Base-by-base conservation (phyloP, 73 alveolate genomes). In the Uronychia setigera region DNA sequence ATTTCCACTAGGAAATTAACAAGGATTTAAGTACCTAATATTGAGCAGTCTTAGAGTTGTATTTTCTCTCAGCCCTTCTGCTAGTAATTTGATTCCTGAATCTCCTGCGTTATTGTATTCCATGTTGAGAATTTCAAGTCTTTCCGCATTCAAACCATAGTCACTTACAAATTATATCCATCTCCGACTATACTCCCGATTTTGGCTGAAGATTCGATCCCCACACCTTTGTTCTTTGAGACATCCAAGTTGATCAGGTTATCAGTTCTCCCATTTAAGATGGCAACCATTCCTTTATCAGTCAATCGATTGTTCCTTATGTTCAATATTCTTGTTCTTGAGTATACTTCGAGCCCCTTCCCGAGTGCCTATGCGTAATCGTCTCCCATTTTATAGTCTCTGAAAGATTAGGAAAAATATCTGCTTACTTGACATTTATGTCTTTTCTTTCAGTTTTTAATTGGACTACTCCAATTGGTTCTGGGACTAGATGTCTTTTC, bases 41-140 rank as follows among this genome's bases (percentile, higher is more conserved):
- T 88, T 83, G 29, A 94, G 79, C 34, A 87, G 80, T 0, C 87
- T 82, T 83, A 94, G 77, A 31, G 93, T 92, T 46, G 67, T 59
- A 28, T 88, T 82, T 78, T 92, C 92, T 82, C 80, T 82, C 29
- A 94, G 29, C 33, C 92, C 84, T 80, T 59, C 81, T 76, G 87
- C 78, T 80, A 94, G 60, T 34, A 85, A 74, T 79, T 88, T 83
- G 0, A 88, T 83, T 0, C 91, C 97, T n/a, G 30, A 34, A 81
- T 95, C 98, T 58, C 96, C 97, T 58, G 90, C 59, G 46, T 94
- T 87, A 80, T 90, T 95, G 74, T 88, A 88, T 57, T 93, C 92
- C 74, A 95, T 81, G 81, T 95, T 93, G 57, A 95, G 67, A 46
- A 46, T 46, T 19, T 46, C 67, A 46, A 46, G 67, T 19, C 67